Conservation (phyloP, 768 basidiomycete genomes). For the Suillus plorans region DNA sequence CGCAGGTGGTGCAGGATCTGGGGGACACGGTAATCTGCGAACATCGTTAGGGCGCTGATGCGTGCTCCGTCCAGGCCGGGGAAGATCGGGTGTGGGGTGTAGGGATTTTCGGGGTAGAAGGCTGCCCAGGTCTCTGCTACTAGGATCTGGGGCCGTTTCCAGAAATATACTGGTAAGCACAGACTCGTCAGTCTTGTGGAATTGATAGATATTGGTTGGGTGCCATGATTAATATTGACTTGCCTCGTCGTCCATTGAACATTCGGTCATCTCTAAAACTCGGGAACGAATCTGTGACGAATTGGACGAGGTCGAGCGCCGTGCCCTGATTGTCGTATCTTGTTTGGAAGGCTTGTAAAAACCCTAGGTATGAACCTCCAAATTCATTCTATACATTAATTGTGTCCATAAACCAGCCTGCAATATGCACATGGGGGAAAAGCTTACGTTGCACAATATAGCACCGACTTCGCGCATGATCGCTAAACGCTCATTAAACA, state of each 20-base stretch:
- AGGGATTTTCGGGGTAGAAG: conserved; percentile 62
- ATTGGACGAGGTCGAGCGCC: conserved; percentile 70
- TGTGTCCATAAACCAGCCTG: background rate
- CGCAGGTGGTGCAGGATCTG: conserved; percentile 85
- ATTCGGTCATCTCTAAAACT: conserved; percentile 71
- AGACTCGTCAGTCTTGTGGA: background rate
- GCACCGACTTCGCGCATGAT: conserved; percentile 78
- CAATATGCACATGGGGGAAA: background rate
- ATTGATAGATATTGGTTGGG: background rate
- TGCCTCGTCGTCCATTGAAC: conserved; percentile 50
- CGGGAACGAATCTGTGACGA: conserved; percentile 69
- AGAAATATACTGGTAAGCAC: conserved; percentile 60
- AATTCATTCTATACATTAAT: conserved; percentile 44
- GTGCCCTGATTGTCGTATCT: conserved; percentile 56
- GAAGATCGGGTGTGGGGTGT: conserved; percentile 68
- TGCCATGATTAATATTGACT: background rate
- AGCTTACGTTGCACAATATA: conserved; percentile 66
- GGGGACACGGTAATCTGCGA: conserved; percentile 90
- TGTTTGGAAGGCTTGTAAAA: conserved; percentile 61
- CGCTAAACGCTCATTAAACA: conserved; percentile 67
- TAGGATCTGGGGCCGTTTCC: conserved; percentile 91
- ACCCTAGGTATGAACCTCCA: conserved; percentile 67
- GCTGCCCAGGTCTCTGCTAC: conserved; percentile 93
- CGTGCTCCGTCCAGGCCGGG: conserved; percentile 53
- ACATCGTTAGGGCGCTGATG: conserved; percentile 84